These are phyloP conservation scores for Aspergillus heteromorphus DNA, from an alignment of 495 filamentous ascomycete species.

Conservation along the genomic window DNA sequence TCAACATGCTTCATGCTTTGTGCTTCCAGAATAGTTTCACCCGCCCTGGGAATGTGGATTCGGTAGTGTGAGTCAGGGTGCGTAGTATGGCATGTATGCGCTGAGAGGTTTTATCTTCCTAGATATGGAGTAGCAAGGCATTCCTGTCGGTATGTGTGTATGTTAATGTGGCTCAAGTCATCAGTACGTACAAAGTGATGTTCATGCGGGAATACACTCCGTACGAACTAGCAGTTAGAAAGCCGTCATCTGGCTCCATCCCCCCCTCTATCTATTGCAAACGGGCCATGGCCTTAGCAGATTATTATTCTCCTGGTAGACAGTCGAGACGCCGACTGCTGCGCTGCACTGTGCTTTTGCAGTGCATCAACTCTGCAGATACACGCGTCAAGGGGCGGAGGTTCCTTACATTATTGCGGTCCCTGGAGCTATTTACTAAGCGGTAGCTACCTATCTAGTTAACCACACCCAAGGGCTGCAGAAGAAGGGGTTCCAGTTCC, in stretches of 20 bases:
- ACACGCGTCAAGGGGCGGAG: background rate
- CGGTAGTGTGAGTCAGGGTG: no score
- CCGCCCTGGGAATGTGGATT: background rate
- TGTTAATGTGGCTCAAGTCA: no score
- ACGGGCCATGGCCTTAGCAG: background rate
- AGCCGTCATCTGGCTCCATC: background rate
- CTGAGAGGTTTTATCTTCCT: no score
- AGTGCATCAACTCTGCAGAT: background rate
- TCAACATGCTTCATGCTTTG: background rate
- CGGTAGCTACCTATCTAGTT: no score
- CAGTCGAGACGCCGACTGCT: background rate
- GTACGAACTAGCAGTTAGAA: background rate
- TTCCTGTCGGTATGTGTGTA: no score
- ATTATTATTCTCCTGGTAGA: background rate
- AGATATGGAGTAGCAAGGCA: no score
- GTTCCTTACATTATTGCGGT: background rate
- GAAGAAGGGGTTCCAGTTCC: background rate
- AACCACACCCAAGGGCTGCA: background rate
- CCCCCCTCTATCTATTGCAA: background rate
- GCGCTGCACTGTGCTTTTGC: background rate
- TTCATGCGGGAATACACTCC: background rate
- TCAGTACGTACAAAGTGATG: no score
- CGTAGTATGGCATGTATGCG: no score
- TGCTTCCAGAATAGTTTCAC: background rate
- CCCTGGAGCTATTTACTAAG: background rate